These are phyloP conservation scores for Sporothrix protearum DNA, from an alignment of 2,329 filamentous ascomycete species.

Conservation along the genomic window DNA sequence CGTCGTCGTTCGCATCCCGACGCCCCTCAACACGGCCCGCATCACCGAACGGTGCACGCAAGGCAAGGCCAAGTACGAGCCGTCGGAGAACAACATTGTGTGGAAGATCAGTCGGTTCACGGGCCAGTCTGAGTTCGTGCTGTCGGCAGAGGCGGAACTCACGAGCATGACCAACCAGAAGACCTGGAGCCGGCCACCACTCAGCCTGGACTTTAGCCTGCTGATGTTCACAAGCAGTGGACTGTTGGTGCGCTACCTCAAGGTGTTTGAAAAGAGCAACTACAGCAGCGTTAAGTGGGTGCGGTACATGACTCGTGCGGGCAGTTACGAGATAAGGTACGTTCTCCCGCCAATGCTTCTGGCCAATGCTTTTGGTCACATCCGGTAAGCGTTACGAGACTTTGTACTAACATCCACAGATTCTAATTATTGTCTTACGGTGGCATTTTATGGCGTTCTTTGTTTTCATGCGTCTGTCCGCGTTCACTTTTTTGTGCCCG, in stretches of 20 bases:
- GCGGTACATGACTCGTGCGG: constrained; percentile 95
- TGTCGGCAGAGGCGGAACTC: constrained; percentile 87
- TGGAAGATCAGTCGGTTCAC: constrained; percentile 99
- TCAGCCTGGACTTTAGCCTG: constrained; percentile 87
- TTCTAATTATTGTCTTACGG: not conserved
- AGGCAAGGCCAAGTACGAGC: constrained; percentile 97
- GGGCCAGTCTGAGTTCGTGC: constrained; percentile 92
- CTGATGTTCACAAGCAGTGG: constrained; percentile 98
- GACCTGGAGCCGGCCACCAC: constrained; percentile 88
- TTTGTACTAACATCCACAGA: not conserved
- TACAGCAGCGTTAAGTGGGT: constrained; percentile 99
- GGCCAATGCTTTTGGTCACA: not conserved
- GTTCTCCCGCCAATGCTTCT: not conserved
- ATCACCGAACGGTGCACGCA: constrained; percentile 91
- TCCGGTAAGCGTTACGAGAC: not conserved
- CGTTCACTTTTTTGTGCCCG: not conserved
- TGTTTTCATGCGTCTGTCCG: not conserved
- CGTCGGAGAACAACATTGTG: constrained; percentile 94
- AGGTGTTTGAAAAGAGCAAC: constrained; percentile 99
- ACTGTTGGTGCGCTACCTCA: constrained; percentile 86
- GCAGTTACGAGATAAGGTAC: constrained; percentile 93
- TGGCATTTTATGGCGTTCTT: constrained; percentile 20
- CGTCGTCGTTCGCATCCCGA: constrained; percentile 89
- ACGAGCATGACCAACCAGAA: constrained; percentile 98
- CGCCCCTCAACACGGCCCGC: constrained; percentile 90